Conservation (phyloP, 208 protist species). For the Wallacemonas sp. region DNA sequence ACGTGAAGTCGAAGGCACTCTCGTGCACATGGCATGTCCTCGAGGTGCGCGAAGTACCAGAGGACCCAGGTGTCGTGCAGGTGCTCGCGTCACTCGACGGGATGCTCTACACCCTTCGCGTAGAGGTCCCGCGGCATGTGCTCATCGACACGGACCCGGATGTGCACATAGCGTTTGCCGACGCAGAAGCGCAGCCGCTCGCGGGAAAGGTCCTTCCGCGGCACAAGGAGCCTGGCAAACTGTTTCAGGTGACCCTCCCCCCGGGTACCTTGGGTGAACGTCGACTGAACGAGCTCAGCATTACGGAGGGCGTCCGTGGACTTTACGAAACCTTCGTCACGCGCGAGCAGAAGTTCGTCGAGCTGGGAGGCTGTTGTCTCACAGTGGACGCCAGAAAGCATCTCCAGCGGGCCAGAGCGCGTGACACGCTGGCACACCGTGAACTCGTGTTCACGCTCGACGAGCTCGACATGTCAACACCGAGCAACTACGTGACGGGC, state of each 20-base stretch:
- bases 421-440: conserved; percentile 36
- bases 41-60: conserved; percentile 64
- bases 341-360: conserved; percentile 49
- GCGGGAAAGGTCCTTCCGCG: conserved; percentile 64
- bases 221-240: conserved; percentile 19
- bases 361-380: conserved; percentile 66
- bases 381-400: conserved; percentile 49
- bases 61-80: conserved; percentile 51
- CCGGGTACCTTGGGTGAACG: conserved; percentile 59
- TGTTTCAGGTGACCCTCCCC: conserved; percentile 59
- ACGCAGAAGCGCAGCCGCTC: conserved; percentile 23
- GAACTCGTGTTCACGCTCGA: conserved; percentile 62
- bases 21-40: conserved; percentile 73
- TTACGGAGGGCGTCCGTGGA: conserved; percentile 61
- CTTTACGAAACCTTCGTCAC: conserved; percentile 79
- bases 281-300: conserved; percentile 58
- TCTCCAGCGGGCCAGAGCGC: conserved; percentile 39
- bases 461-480: conserved; percentile 51
- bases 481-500: conserved; percentile 50
- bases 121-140: conserved; percentile 60
- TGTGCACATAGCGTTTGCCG: conserved; percentile 3
- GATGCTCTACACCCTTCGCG: conserved; percentile 63
- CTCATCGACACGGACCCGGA: conserved; percentile 53
- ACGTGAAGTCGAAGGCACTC: conserved; percentile 75
- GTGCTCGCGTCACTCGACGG: conserved; percentile 66